Evolutionary conservation across 495 filamentous ascomycete genomes (phyloP), one percentile per base, ranked within the genome.

Genomic region (Apiosordaria backusii): DNA sequence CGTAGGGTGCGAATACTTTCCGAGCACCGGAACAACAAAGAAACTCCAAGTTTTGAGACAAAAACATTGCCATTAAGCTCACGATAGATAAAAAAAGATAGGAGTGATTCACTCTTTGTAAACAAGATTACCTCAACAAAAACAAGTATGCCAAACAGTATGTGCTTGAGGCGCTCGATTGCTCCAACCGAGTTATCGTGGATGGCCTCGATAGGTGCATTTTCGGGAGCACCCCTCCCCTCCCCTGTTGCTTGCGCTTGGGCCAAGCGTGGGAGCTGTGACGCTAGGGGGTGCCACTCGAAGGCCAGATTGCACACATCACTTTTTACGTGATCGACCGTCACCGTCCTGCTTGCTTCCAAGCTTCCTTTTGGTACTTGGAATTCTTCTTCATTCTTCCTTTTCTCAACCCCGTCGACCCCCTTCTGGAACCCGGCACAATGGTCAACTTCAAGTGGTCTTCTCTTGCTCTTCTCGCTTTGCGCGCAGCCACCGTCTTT

Each of bases 401-500:
- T 63, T 54, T 64, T 67, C 61, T 66, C 66, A 50, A 63, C 63
- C 60, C 25, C 53, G 60, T 66, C 65, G 59, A 53, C 50, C 66
- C 54, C 66, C 66, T 67, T 73, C 68, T 71, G 22, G 66, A 45
- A 50, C 68, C 67, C 62, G 65, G 74, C 84, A 84, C 76, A 72
- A 93, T 93, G 90, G 87, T 88, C 78, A 86, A 87, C 76, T 83
- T 88, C 75, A 86, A 86, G 79, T 86, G 90, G 75, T 84, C 89
- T 72, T 83, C 87, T 68, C 80, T 94, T 65, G 88, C 86, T 63
- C 78, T 92, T 58, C 80, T 92, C 72, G 87, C 89, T 57, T 84
- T 92, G 68, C 88, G 88, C 71, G 85, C 86, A 57, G 80, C 88
- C 65, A 82, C 83, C 67, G 86, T 86, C 69, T 85, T 85, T 66